Evolutionary conservation across 2,329 filamentous ascomycete species (phyloP).

Genomic region (Aspergillus neoniger): DNA sequence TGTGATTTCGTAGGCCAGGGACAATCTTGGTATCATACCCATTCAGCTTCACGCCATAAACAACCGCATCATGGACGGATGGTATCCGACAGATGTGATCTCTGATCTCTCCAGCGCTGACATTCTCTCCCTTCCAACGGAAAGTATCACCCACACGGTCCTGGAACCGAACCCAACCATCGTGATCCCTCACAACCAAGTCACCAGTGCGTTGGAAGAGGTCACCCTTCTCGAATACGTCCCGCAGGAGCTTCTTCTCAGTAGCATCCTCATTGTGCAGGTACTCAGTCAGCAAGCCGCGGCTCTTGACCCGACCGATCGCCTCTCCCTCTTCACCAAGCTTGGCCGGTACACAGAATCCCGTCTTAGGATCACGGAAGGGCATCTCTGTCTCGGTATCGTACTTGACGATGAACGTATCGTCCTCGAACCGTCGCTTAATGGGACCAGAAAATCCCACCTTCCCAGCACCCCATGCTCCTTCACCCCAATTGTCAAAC

Average conservation of each 20-base stretch:
- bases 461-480: slow-evolving; percentile 46
- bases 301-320: slow-evolving; percentile 46
- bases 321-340: slow-evolving; percentile 49
- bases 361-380: slow-evolving; percentile 47
- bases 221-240: slow-evolving; percentile 51
- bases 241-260: slow-evolving; percentile 46
- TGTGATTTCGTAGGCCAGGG: neutral
- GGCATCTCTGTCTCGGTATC: slow-evolving; percentile 46
- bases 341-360: slow-evolving; percentile 43
- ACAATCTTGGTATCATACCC: slow-evolving; percentile 30
- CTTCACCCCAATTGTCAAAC: slow-evolving; percentile 47
- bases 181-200: slow-evolving; percentile 43
- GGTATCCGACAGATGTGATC: slow-evolving; percentile 47
- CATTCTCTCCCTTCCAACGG: slow-evolving; percentile 49
- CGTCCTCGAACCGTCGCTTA: slow-evolving; percentile 42
- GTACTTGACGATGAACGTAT: slow-evolving; percentile 46
- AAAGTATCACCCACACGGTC: slow-evolving; percentile 47
- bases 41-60: slow-evolving; percentile 47
- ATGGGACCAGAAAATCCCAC: slow-evolving; percentile 48
- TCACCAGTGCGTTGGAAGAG: slow-evolving; percentile 50
- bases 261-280: slow-evolving; percentile 46
- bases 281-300: slow-evolving; percentile 46
- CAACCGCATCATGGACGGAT: slow-evolving; percentile 47
- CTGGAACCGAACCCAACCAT: slow-evolving; percentile 50
- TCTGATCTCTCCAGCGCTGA: slow-evolving; percentile 49